Evolutionary conservation across 2,329 filamentous ascomycete genomes (phyloP), one percentile per base, ranked within the genome.

Genomic region (Didymella pomorum): DNA sequence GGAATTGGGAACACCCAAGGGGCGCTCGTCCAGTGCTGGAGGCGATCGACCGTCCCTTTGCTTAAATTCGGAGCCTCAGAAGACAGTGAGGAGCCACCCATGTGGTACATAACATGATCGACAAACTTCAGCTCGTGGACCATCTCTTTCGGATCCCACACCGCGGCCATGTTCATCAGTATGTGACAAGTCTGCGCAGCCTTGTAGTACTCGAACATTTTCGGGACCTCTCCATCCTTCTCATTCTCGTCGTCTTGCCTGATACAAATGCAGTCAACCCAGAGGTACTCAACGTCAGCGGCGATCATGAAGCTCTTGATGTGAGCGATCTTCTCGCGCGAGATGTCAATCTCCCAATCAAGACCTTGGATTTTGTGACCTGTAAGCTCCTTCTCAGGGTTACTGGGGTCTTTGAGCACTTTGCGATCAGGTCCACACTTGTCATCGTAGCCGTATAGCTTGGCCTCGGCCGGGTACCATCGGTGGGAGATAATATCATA

Each of bases 151-250:
- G 41, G 41, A n/a, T 43, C 23, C 41, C 41, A 43, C 4, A 43
- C 41, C 41, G 16, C 23, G 8, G 41, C 14, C 41, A 43, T 26
- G 1, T n/a, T 43, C 41, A 43, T 43, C 41, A 43, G 16, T 16
- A 43, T 26, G 7, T 43, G 41, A 26, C 41, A 43, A n/a, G 41
- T 43, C 23, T 26, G 21, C 5, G 41, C 41, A n/a, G 41, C 18
- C 5, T 43, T 43, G 23, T 43, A 43, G 23, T 43, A 43, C 10
- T 43, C 41, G 41, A 43, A 43, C 41, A 43, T 43, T 20, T 43
- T 43, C 5, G 21, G 41, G 9, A 43, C 41, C 14, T 43, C 41
- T 2, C 41, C 41, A 26, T 7, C 23, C 8, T 43, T 43, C 16
- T 43, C 41, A 3, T 43, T 23, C 16, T 43, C 43, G 7, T 47